These are phyloP conservation scores for Austroboletus novae-zelandiae DNA, from an alignment of 1,284 basidiomycete genomes.

Conservation along the genomic window DNA sequence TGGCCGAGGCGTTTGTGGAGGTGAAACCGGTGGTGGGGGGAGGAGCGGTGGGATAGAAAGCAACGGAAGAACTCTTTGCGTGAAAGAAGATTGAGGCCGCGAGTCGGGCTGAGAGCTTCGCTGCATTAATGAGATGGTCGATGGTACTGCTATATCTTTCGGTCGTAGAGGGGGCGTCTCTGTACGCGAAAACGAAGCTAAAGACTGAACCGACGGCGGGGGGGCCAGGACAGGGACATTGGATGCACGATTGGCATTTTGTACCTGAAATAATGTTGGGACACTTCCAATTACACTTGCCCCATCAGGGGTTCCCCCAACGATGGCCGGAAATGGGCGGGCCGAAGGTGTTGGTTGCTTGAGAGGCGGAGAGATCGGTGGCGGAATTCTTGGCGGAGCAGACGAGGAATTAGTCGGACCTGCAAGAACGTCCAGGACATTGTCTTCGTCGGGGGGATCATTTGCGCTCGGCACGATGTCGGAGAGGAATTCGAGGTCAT, in stretches of 20 bases:
- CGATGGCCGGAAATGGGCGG: slow-evolving; percentile 17
- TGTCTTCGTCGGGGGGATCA: slow-evolving; percentile 41
- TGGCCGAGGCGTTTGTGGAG: slow-evolving; percentile 31
- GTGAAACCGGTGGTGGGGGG: slow-evolving; percentile 30
- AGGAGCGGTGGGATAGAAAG: slow-evolving; percentile 29
- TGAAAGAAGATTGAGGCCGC: slow-evolving; percentile 9
- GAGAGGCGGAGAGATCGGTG: slow-evolving; percentile 44
- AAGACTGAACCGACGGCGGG: slow-evolving; percentile 16
- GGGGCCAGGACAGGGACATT: slow-evolving; percentile 14
- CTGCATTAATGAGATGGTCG: slow-evolving; percentile 1
- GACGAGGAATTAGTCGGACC: slow-evolving; percentile 42
- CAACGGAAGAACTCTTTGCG: slow-evolving; percentile 9
- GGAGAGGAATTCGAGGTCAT: slow-evolving; percentile 73
- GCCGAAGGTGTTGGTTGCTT: slow-evolving; percentile 23
- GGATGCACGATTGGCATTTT: not conserved
- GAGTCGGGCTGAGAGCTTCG: slow-evolving; percentile 7
- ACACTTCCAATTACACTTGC: not conserved
- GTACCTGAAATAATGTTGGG: not conserved
- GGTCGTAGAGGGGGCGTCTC: slow-evolving; percentile 3
- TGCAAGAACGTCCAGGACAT: slow-evolving; percentile 36
- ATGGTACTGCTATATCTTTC: slow-evolving; percentile 1
- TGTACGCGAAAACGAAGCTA: slow-evolving; percentile 2
- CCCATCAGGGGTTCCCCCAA: slow-evolving; percentile 4
- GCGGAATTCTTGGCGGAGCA: slow-evolving; percentile 47
- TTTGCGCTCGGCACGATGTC: slow-evolving; percentile 63